phyloP scores from a whole-genome alignment of 345 rosid genomes.

The Eutrema yunnanense region DNA sequence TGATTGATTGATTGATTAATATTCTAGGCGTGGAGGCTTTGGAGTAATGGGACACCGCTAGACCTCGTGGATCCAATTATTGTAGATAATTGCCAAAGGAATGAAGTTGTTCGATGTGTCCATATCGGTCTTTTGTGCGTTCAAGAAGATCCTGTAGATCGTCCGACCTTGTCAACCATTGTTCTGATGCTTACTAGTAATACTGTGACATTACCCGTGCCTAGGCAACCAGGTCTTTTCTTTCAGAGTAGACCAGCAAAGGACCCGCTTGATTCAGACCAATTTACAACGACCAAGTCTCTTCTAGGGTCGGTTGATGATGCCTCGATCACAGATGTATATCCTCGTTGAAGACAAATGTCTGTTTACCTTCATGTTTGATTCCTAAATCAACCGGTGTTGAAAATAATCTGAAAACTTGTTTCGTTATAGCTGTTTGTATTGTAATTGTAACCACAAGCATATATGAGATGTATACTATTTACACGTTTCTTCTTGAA shows the following conservation, averaged over 20 bases:
- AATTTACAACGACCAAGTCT: background rate
- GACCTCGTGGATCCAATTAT: conserved; percentile 43
- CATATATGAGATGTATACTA: background rate
- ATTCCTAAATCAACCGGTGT: background rate
- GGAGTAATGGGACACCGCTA: conserved; percentile 40
- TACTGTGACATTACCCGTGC: conserved; percentile 26
- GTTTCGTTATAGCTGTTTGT: background rate
- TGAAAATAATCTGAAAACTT: background rate
- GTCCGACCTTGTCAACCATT: conserved; percentile 46
- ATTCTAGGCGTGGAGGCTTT: conserved; percentile 52
- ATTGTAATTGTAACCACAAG: background rate
- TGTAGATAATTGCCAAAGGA: conserved; percentile 15
- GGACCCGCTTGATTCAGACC: background rate
- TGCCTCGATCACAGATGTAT: background rate
- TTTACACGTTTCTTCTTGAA: background rate
- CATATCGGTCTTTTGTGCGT: conserved; percentile 59
- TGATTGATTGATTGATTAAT: background rate
- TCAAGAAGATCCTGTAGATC: conserved; percentile 47
- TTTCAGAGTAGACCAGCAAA: background rate
- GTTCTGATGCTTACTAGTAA: conserved; percentile 38
- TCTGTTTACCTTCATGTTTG: background rate
- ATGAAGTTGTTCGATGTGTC: conserved; percentile 44
- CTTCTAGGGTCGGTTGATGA: background rate
- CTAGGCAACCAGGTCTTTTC: conserved; percentile 38
- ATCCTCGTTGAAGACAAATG: conserved; percentile 17